Conservation (phyloP, 805 yeast species). For the Kodamaea hsintzibuensis region DNA sequence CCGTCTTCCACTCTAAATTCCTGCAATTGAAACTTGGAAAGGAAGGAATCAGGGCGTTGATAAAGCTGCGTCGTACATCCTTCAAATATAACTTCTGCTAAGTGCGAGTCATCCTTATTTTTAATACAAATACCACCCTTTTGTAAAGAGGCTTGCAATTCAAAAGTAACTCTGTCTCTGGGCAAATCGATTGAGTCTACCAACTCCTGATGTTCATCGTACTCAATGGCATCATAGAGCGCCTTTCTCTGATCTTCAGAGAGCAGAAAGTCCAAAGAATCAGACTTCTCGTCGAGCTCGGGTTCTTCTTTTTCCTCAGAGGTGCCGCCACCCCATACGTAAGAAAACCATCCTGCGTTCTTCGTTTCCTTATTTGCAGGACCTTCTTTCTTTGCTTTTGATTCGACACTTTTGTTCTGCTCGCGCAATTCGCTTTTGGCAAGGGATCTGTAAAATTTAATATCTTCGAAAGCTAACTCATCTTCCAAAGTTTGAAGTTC, state of each 20-base stretch:
- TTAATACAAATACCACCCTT: slow-evolving; percentile 76
- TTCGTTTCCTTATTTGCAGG: background rate
- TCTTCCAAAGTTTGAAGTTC: slow-evolving; percentile 56
- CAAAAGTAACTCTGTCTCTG: slow-evolving; percentile 66
- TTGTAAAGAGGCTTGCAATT: slow-evolving; percentile 64
- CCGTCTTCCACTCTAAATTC: slow-evolving; percentile 90
- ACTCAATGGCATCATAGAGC: slow-evolving; percentile 90
- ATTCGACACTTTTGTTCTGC: slow-evolving; percentile 36
- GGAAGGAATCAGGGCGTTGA: slow-evolving; percentile 78
- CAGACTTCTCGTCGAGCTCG: slow-evolving; percentile 32
- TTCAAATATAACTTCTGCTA: slow-evolving; percentile 81
- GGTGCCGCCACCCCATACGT: slow-evolving; percentile 58
- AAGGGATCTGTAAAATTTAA: slow-evolving; percentile 79
- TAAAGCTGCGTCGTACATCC: slow-evolving; percentile 73
- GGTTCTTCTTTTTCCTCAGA: slow-evolving; percentile 17
- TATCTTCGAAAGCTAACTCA: slow-evolving; percentile 69
- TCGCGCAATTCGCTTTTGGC: slow-evolving; percentile 68
- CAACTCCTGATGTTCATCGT: slow-evolving; percentile 61
- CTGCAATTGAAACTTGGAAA: slow-evolving; percentile 69
- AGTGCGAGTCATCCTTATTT: slow-evolving; percentile 35
- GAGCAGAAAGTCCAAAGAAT: slow-evolving; percentile 37
- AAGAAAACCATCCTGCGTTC: slow-evolving; percentile 62
- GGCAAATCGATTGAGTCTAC: slow-evolving; percentile 65
- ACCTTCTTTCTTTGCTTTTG: slow-evolving; percentile 17
- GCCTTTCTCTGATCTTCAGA: slow-evolving; percentile 89